Percentiles rank a stretch among this genome's conserved stretches.
phyloP scores from a whole-genome alignment of 495 filamentous ascomycete genomes.

The Massariosphaeria phaeospora region DNA sequence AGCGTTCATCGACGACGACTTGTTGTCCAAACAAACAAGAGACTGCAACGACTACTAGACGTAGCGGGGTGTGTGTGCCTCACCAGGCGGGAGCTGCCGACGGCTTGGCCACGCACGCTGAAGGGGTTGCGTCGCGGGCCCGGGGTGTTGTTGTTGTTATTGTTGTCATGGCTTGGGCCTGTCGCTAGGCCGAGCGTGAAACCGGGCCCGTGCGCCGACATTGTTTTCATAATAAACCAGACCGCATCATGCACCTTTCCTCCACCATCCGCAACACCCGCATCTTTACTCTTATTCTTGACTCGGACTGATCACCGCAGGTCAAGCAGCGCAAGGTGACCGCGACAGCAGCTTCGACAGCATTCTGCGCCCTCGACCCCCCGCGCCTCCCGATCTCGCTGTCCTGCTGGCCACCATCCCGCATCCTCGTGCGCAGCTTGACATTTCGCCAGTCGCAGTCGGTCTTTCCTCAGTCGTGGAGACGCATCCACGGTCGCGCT shows the following conservation, averaged over 20 bases:
- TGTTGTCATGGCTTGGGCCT: not conserved
- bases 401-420: not conserved
- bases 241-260: not conserved
- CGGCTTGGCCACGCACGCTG: conserved; percentile 2
- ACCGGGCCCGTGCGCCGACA: not conserved
- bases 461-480: conserved; percentile 7
- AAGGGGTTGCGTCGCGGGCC: no score
- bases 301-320: not conserved
- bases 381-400: not conserved
- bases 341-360: conserved; percentile 1
- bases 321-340: conserved; percentile 3
- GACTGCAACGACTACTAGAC: no score
- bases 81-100: no score
- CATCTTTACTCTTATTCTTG: conserved; percentile 31
- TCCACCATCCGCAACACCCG: conserved; percentile 14
- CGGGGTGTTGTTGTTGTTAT: not conserved
- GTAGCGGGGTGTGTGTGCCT: no score
- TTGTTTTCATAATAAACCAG: conserved; percentile 1
- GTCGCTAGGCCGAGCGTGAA: not conserved
- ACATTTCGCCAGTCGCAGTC: not conserved
- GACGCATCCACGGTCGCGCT: conserved; percentile 7
- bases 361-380: not conserved
- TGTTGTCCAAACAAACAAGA: no score
- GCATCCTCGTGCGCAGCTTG: conserved; percentile 3
- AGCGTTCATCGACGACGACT: no score